Evolutionary conservation across 352 stramenopile genomes (phyloP).

Genomic region (Pythium vanterpoolii): DNA sequence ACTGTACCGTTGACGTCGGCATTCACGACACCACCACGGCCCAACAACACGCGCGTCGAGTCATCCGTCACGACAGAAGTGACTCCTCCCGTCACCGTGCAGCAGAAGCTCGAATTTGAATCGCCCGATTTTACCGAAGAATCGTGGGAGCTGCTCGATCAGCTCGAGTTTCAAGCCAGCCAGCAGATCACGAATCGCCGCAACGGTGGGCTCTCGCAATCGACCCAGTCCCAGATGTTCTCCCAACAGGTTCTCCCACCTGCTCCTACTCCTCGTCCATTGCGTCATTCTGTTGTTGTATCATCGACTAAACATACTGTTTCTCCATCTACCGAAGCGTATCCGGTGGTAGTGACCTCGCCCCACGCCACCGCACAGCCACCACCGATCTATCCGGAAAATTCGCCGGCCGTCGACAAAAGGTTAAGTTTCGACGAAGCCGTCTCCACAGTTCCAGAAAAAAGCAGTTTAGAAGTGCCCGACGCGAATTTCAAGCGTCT

Average conservation of each 20-base stretch:
- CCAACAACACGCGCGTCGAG: neutral
- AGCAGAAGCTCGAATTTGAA: constrained; percentile 44
- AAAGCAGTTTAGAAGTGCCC: neutral
- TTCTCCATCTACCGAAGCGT: constrained; percentile 23
- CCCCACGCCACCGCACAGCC: neutral
- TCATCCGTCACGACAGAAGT: constrained; percentile 7
- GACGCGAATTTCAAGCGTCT: constrained; percentile 50
- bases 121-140: constrained; percentile 70
- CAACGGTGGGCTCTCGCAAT: constrained; percentile 1
- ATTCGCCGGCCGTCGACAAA: constrained; percentile 11
- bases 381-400: neutral
- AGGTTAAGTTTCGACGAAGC: constrained; percentile 11
- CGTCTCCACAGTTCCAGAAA: neutral
- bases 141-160: constrained; percentile 71
- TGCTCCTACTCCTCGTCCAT: constrained; percentile 17
- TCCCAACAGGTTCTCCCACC: constrained; percentile 28
- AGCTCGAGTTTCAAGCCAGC: constrained; percentile 57
- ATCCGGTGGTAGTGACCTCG: constrained; percentile 7
- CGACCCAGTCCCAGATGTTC: constrained; percentile 12
- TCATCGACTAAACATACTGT: constrained; percentile 22
- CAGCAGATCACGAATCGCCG: constrained; percentile 30
- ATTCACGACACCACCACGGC: constrained; percentile 16
- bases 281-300: constrained; percentile 15
- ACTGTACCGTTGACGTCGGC: neutral
- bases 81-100: neutral